Evolutionary conservation across 257 asterid species (phyloP).

Genomic region (Jasminum sambac): DNA sequence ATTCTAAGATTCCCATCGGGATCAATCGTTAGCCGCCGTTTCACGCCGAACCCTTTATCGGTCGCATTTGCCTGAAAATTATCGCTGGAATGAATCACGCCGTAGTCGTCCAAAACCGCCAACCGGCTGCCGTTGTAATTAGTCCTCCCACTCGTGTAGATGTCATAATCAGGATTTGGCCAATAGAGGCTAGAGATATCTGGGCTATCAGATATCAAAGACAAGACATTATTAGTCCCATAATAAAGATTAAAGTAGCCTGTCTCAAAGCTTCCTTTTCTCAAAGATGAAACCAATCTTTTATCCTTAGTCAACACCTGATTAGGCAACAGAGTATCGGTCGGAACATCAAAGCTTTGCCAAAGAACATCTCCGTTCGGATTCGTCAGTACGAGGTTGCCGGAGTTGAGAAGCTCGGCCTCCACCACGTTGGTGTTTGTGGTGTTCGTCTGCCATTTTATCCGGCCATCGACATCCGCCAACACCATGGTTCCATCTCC

Average conservation of each 20-base stretch:
- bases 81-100: conserved; percentile 37
- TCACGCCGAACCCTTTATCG: conserved; percentile 34
- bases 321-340: conserved; percentile 39
- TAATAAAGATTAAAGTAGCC: conserved; percentile 37
- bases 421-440: conserved; percentile 12
- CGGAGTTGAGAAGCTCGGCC: conserved; percentile 32
- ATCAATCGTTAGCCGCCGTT: conserved; percentile 35
- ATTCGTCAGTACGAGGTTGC: conserved; percentile 30
- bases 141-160: conserved; percentile 29
- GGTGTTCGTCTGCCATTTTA: conserved; percentile 35
- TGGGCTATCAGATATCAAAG: conserved; percentile 44
- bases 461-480: conserved; percentile 34
- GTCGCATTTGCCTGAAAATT: conserved; percentile 15
- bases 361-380: conserved; percentile 23
- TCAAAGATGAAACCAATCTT: conserved; percentile 26
- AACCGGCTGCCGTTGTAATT: conserved; percentile 37
- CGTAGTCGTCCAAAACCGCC: conserved; percentile 29
- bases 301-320: conserved; percentile 37
- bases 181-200: conserved; percentile 36
- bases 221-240: conserved; percentile 37
- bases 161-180: conserved; percentile 28
- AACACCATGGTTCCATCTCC: conserved; percentile 33
- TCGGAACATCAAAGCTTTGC: conserved; percentile 38
- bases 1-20: conserved; percentile 43
- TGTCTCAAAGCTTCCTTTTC: conserved; percentile 27